These are phyloP conservation scores for Phytopythium montanum DNA, from an alignment of 352 stramenopile species.

Conservation along the genomic window DNA sequence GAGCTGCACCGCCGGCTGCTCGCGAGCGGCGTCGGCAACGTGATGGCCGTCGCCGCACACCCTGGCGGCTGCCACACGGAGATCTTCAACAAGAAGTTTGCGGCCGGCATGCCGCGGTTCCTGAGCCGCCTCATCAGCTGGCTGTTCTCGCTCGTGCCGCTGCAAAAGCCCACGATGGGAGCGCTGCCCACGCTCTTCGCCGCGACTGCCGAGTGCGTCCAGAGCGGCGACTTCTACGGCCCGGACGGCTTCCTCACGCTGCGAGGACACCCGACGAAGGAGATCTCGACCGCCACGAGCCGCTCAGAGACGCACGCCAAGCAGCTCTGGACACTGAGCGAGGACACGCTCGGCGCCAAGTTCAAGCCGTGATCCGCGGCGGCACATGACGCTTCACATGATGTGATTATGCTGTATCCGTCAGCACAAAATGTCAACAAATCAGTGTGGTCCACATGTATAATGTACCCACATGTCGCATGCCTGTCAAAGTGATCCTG, in stretches of 20 bases:
- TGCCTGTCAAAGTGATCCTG: not conserved
- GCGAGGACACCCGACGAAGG: constrained; percentile 38
- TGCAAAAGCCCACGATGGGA: constrained; percentile 34
- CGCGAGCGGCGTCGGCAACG: constrained; percentile 18
- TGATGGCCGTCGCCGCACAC: constrained; percentile 35
- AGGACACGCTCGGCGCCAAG: constrained; percentile 31
- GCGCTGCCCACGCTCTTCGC: constrained; percentile 47
- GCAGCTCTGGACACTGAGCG: constrained; percentile 49
- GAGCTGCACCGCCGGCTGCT: constrained; percentile 39
- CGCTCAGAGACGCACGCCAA: constrained; percentile 31
- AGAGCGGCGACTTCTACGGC: constrained; percentile 22
- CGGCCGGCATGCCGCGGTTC: constrained; percentile 18
- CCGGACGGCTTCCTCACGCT: constrained; percentile 32
- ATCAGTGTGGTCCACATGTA: not conserved
- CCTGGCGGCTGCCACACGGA: constrained; percentile 34
- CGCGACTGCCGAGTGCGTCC: constrained; percentile 27
- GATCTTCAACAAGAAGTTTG: constrained; percentile 35
- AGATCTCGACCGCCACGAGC: constrained; percentile 30
- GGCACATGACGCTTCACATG: no score
- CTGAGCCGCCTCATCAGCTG: constrained; percentile 30
- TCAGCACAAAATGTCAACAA: not conserved
- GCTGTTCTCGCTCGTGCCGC: constrained; percentile 24
- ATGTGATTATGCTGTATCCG: not conserved
- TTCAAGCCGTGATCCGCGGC: constrained; percentile 18
- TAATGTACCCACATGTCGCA: constrained; percentile 5